Evolutionary conservation across 371 early-diverging fungal genomes (phyloP).

Genomic region (Mortierella sp.): DNA sequence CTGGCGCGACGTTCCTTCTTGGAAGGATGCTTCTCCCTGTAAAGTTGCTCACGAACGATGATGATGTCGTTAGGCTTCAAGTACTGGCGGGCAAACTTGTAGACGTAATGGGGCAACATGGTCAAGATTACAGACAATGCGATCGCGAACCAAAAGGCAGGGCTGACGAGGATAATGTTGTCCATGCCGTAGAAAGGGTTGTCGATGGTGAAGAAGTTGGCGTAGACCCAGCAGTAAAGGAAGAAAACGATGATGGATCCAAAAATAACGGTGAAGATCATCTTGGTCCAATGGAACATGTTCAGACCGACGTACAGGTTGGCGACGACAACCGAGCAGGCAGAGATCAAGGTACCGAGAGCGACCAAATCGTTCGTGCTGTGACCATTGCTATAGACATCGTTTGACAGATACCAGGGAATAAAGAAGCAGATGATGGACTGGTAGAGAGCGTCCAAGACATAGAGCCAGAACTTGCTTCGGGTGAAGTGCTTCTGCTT

Average conservation of each 20-base stretch:
- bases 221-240: constrained; percentile 63
- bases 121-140: constrained; percentile 61
- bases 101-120: constrained; percentile 69
- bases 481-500: constrained; percentile 85
- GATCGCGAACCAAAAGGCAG: constrained; percentile 67
- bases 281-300: constrained; percentile 84
- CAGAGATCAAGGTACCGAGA: constrained; percentile 85
- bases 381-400: constrained; percentile 66
- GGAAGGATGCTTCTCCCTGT: constrained; percentile 51
- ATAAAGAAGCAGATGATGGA: constrained; percentile 88
- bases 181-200: constrained; percentile 60
- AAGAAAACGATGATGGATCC: constrained; percentile 68
- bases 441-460: constrained; percentile 91
- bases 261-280: constrained; percentile 71
- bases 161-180: constrained; percentile 60
- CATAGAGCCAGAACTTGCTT: constrained; percentile 87
- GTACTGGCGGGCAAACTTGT: constrained; percentile 68
- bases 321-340: constrained; percentile 80
- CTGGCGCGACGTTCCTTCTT: constrained; percentile 49
- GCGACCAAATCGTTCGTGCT: constrained; percentile 76
- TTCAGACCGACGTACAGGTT: constrained; percentile 87
- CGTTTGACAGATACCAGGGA: constrained; percentile 68
- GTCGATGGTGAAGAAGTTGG: constrained; percentile 53
- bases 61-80: constrained; percentile 72
- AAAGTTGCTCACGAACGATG: constrained; percentile 68